Base-by-base conservation (phyloP, 108 stramenopile genomes). In the Nitzschia palea region DNA sequence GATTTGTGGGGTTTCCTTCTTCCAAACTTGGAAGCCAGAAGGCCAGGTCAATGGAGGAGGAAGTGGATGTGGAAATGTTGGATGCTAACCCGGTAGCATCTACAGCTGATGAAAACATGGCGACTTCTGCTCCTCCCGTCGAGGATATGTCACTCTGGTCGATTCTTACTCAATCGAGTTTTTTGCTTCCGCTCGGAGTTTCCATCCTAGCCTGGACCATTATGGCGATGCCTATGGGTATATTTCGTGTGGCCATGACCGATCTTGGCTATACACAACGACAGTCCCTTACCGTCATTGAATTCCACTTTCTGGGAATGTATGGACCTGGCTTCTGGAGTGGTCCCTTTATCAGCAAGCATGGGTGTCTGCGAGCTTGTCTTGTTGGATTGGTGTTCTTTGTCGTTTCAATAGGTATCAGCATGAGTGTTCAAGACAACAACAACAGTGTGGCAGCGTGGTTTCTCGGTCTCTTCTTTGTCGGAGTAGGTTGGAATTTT, bases 401-500 rank as follows among this genome's bases (percentile, higher is more conserved):
- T 51, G 12, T 68, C 3, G 15, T 62, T 20, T 30, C 45, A 0
- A 10, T 64, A 8, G 65, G 15, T 5, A 25, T 51, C 44, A 40
- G 6, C 1, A 6, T 62, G 1, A 26, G 23, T 22, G 37, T 29
- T 25, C 33, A 44, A 1, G 61, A 44, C 23, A 36, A 73, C 23
- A 63, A 37, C 33, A 60, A 56, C 31, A 23, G 26, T 1, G 37
- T 40, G 1, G 56, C 31, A 1, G 33, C 28, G 2, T 82, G 76
- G 76, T 47, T 55, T 22, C 5, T 75, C 4, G 74, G 80, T n/a
- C 20, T 82, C 31, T 30, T 78, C 30, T 29, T 82, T 14, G 43
- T 78, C 10, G 80, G 80, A 26, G 27, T 77, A 1, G 80, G 70
- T 17, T 82, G 80, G 80, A 77, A 82, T 34, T 75, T 77, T 63